phyloP scores from a whole-genome alignment of 345 rosid genomes.

The Clarkia xantiana region DNA sequence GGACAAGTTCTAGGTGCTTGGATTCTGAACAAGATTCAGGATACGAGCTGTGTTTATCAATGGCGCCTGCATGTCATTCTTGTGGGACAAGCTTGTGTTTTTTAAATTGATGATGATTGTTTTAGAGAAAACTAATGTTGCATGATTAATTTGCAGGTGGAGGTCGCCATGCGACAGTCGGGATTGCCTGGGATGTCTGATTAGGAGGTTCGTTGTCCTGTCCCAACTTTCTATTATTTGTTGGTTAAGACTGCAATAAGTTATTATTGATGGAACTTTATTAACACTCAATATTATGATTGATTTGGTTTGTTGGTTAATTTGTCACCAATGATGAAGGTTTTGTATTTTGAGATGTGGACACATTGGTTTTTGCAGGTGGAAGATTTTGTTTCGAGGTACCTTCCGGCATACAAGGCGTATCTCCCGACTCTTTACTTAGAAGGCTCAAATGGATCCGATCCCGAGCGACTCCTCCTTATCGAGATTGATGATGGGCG shows the following conservation, averaged over 20 bases:
- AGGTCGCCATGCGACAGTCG: constrained; percentile 87
- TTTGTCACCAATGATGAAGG: background rate
- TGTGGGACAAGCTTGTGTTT: too few relatives aligned
- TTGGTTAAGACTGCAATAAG: too few relatives aligned
- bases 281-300: too few relatives aligned
- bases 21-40: constrained; percentile 80
- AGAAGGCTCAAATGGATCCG: constrained; percentile 84
- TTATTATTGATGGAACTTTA: background rate
- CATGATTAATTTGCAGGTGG: constrained; percentile 41
- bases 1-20: constrained; percentile 81
- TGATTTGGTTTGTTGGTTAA: too few relatives aligned
- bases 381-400: constrained; percentile 80
- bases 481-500: constrained; percentile 78
- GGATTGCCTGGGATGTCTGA: constrained; percentile 91
- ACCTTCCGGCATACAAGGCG: constrained; percentile 81
- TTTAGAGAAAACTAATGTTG: background rate
- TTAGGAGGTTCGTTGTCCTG: constrained; percentile 48
- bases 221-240: too few relatives aligned
- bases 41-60: constrained; percentile 71
- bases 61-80: constrained; percentile 88
- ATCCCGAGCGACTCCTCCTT: constrained; percentile 37
- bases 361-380: constrained; percentile 29
- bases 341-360: background rate
- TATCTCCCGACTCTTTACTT: constrained; percentile 72
- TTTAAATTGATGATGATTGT: background rate